These are phyloP conservation scores for Sporothrix schenckii DNA, from an alignment of 2,329 filamentous ascomycete genomes.

Conservation along the genomic window DNA sequence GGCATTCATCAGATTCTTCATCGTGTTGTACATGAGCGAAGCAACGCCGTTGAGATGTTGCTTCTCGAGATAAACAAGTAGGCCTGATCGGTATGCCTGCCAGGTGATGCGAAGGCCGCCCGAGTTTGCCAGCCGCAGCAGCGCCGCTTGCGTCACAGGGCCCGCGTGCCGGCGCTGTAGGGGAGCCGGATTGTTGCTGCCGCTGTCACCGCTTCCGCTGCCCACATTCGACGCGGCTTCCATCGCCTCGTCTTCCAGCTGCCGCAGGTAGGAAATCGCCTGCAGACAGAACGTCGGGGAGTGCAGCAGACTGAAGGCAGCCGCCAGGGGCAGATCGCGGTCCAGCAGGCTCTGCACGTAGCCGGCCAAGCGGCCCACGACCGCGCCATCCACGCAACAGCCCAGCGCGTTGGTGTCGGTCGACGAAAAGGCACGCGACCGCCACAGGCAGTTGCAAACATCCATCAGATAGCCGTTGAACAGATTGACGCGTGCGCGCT, in stretches of 20 bases:
- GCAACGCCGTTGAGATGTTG: conserved; percentile 68
- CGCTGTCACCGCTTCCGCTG: conserved; percentile 30
- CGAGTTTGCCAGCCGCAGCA: conserved; percentile 63
- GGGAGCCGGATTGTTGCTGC: background rate
- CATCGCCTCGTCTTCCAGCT: conserved; percentile 59
- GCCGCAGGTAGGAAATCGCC: conserved; percentile 58
- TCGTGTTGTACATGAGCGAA: conserved; percentile 76
- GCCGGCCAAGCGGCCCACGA: conserved; percentile 50
- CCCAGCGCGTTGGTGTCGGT: conserved; percentile 65
- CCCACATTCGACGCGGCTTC: conserved; percentile 40
- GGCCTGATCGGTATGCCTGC: conserved; percentile 74
- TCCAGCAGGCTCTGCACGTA: conserved; percentile 55
- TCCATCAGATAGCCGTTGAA: conserved; percentile 90
- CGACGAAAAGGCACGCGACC: conserved; percentile 68
- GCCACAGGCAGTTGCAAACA: conserved; percentile 81
- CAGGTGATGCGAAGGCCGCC: conserved; percentile 70
- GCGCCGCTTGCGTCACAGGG: conserved; percentile 69
- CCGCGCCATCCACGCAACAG: conserved; percentile 52
- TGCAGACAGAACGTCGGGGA: conserved; percentile 60
- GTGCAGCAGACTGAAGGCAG: conserved; percentile 62
- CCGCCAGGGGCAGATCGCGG: conserved; percentile 50
- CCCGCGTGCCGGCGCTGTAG: conserved; percentile 61
- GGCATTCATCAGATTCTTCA: conserved; percentile 69
- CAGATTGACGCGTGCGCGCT: conserved; percentile 62
- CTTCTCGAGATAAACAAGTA: conserved; percentile 67